Base-by-base conservation (phyloP, 192 early-diverging fungal species). In the Chytriomyces confervae region DNA sequence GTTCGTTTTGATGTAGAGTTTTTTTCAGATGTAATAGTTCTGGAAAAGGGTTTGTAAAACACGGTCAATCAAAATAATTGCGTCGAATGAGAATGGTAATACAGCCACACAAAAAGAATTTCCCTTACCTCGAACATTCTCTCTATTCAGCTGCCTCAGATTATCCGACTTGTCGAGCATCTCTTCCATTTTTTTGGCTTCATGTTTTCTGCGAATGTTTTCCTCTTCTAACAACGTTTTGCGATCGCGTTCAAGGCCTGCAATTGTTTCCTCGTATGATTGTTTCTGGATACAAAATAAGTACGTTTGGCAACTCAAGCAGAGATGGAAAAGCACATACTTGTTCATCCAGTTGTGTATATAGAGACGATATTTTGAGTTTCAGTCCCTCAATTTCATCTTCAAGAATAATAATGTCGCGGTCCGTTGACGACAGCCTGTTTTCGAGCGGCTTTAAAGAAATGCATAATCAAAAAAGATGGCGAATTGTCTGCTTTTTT, bases 11-110 rank as follows among this genome's bases (percentile, higher is more conserved):
- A 66, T 84, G 82, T 0, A 75, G 61, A 7, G 75, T 50, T 69
- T 88, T 87, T 61, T 90, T 89, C 23, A 84, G 80, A 44, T 85
- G 78, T 18, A 90, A 78, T 20, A 90, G 77, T 71, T 90, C 87
- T 89, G 64, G 5, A 70, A 10, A 11, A 36, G 49, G 24, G 53
- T 45, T 18, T n/a, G 36, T 36, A 36, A 10, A 49, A 9, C 16
- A 62, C 27, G 57, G n/a, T 50, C 24, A n/a, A 61, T 70, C 68
- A 45, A 24, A 9, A 70, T 51, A 46, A 77, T 10, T n/a, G 16
- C 27, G 16, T 23, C 23, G 43, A 1, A 78, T 61, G n/a, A 61
- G 46, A 29, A 5, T 10, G 45, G 50, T 7, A 72, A 72, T 13
- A 2, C 10, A 9, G 0, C 53, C 20, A n/a, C 27, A 51, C 8